phyloP scores from a whole-genome alignment of 1,139 yeast species.

The Protomyces macrosporus region DNA sequence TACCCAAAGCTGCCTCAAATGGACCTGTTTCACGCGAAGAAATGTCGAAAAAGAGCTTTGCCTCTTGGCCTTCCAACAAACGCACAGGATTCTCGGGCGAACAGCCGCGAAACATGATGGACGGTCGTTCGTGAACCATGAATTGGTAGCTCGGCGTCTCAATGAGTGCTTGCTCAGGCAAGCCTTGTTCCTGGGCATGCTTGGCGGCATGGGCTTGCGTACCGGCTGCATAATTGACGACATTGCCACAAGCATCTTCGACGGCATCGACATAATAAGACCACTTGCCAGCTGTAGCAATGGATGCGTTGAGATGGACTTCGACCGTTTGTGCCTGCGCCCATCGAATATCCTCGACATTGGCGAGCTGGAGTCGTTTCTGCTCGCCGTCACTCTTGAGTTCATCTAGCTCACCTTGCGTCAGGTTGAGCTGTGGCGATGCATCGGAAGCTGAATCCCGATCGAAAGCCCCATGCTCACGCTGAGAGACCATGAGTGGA shows the following conservation, averaged over 20 bases:
- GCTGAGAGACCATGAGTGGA: constrained; percentile 11
- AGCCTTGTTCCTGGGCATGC: not conserved
- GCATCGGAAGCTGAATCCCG: not conserved
- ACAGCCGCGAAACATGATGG: constrained; percentile 42
- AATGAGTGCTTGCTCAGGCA: not conserved
- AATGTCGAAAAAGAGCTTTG: constrained; percentile 1
- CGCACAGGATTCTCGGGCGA: constrained; percentile 38
- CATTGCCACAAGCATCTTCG: constrained; percentile 71
- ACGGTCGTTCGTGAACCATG: constrained; percentile 60
- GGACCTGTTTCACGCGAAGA: constrained; percentile 3
- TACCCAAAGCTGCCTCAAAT: not conserved
- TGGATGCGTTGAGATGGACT: constrained; percentile 48
- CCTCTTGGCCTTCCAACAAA: constrained; percentile 37
- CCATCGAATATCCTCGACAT: constrained; percentile 45
- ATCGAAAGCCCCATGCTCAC: not conserved
- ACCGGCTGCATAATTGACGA: constrained; percentile 36
- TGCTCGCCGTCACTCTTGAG: constrained; percentile 1
- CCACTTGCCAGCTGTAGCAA: constrained; percentile 54
- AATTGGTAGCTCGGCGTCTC: constrained; percentile 45
- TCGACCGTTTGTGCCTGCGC: constrained; percentile 48
- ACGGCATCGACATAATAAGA: constrained; percentile 62
- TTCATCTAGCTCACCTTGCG: not conserved
- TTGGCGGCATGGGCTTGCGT: constrained; percentile 28
- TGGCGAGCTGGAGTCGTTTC: constrained; percentile 5
- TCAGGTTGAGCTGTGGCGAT: not conserved